These are phyloP conservation scores for Salix suchowensis DNA, from an alignment of 345 rosid genomes.

Conservation along the genomic window DNA sequence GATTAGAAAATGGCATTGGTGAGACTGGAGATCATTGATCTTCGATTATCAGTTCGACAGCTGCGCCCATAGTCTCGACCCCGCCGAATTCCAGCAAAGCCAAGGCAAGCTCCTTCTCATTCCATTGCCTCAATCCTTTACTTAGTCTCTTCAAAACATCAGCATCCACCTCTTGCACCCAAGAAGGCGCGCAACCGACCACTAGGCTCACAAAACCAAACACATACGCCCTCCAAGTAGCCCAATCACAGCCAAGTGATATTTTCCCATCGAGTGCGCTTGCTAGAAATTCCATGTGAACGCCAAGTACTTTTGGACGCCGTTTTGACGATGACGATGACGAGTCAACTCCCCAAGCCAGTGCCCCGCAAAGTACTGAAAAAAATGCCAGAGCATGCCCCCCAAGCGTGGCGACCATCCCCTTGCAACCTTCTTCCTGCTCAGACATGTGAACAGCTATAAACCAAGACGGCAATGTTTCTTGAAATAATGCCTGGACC, in stretches of 20 bases:
- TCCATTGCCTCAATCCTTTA: constrained; percentile 72
- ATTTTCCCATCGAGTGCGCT: constrained; percentile 84
- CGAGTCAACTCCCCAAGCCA: constrained; percentile 91
- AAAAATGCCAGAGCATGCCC: constrained; percentile 85
- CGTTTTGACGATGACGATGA: constrained; percentile 59
- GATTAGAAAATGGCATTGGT: background rate
- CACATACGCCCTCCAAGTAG: constrained; percentile 78
- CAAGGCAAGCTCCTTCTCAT: constrained; percentile 79
- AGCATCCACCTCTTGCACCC: constrained; percentile 77
- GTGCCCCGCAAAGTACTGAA: constrained; percentile 64
- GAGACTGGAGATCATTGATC: background rate
- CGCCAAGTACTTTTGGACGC: constrained; percentile 60
- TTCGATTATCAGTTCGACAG: constrained; percentile 65
- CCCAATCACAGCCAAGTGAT: constrained; percentile 76
- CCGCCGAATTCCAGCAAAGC: constrained; percentile 75
- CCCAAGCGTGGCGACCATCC: constrained; percentile 71
- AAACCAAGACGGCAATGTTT: constrained; percentile 93
- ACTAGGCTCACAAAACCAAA: constrained; percentile 73
- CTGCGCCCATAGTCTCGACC: constrained; percentile 51
- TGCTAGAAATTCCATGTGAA: constrained; percentile 79
- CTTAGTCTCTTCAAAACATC: constrained; percentile 75
- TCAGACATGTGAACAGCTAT: constrained; percentile 60
- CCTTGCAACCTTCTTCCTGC: constrained; percentile 48
- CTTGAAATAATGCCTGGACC: constrained; percentile 72
- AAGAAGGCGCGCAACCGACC: constrained; percentile 62